Conservation (phyloP, 805 yeast species). For the Wickerhamomyces xylosicus region DNA sequence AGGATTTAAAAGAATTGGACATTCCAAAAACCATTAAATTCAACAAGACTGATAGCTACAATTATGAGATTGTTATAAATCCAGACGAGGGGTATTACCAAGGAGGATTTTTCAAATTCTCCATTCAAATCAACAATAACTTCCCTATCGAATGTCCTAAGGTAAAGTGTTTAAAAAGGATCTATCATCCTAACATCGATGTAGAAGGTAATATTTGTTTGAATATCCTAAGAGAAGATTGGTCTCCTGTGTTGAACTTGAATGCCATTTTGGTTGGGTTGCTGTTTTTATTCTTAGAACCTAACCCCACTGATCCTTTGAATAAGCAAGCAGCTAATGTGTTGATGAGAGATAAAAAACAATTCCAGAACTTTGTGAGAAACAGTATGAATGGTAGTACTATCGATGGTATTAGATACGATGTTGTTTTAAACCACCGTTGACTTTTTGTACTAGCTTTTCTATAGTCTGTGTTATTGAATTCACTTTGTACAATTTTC, state of each 20-base stretch:
- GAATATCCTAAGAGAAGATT: constrained; percentile 86
- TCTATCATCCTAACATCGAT: constrained; percentile 93
- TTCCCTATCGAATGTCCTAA: constrained; percentile 93
- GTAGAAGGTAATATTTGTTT: constrained; percentile 83
- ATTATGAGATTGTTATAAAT: constrained; percentile 41
- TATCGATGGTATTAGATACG: constrained; percentile 50
- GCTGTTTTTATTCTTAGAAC: constrained; percentile 77
- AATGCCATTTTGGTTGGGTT: constrained; percentile 79
- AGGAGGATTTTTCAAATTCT: constrained; percentile 61
- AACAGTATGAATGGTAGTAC: constrained; percentile 65
- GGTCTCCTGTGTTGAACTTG: constrained; percentile 88
- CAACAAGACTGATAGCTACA: constrained; percentile 37
- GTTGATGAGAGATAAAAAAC: constrained; percentile 31
- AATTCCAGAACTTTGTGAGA: constrained; percentile 48
- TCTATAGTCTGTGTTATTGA: no score
- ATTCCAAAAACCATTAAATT: constrained; percentile 48
- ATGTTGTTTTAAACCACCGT: constrained; percentile 35
- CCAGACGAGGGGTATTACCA: constrained; percentile 71
- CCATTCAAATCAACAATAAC: constrained; percentile 52
- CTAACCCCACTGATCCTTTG: constrained; percentile 86
- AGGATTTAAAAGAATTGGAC: constrained; percentile 62
- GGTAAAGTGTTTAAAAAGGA: constrained; percentile 57
- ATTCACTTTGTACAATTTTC: no score
- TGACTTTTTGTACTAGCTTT: no score
- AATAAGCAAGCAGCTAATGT: constrained; percentile 81